Base-by-base conservation (phyloP, 331 rosid species). In the Acacia pycnantha region DNA sequence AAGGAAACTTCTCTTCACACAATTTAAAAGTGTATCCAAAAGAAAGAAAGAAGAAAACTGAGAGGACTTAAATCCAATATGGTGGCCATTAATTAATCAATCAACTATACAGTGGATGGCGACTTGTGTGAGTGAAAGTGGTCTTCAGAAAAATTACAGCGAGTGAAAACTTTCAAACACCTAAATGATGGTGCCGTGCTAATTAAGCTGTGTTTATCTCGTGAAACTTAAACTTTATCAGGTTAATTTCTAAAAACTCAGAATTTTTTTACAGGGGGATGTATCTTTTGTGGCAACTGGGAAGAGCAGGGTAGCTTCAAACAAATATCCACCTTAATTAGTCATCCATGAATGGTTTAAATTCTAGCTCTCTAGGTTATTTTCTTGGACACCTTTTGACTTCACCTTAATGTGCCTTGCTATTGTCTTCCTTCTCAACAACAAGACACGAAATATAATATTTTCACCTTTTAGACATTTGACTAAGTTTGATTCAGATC, bases 301-400 rank as follows among this genome's bases (percentile, higher is more conserved):
- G 27, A 16, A 50, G 8, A 40, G 5, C 61, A 8, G 40, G 29
- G 77, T 27, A 5, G 26, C 77, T 16, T 43, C 46, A 43, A 43
- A 27, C 9, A 72, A 48, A 71, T 8, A 46, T 35, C 61, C 26
- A 72, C 77, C 43, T 48, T 8, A 16, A 16, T 73, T 26, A 16
- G 44, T 73, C 77, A 48, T 47, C 24, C 77, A 31, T 31, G n/a
- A 73, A 50, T 29, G 47, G 47, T 19, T 73, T 48, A 27, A 73
- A 14, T 73, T 73, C 58, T 5, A 13, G 35, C 14, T 46, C 40
- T 15, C 37, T 14, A 27, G 77, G 46, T 50, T 54, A 26, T 73
- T 73, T 73, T 73, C 78, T 27, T 19, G 6, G 65, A 6, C 66
- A 19, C 78, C 41, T 51, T 74, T 74, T 74, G 66, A 74, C 66